These are phyloP conservation scores for Nepenthes alata DNA, from an alignment of 179 eudicot genomes.

Conservation along the genomic window DNA sequence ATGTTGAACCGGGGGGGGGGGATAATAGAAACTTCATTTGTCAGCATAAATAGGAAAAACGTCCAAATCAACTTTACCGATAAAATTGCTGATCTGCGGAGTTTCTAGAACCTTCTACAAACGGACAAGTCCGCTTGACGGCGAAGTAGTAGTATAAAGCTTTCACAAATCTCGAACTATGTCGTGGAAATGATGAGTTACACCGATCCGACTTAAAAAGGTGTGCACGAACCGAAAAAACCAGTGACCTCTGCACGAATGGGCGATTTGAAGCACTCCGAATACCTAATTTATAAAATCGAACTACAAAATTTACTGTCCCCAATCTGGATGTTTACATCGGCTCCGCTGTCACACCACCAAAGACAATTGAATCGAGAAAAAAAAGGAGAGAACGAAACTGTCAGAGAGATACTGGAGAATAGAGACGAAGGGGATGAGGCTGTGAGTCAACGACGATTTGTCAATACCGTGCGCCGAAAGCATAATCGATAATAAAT, in stretches of 20 bases:
- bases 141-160: no score
- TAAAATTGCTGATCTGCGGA: constrained; percentile 7
- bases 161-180: no score
- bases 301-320: background rate
- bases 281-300: background rate
- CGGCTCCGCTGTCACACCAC: background rate
- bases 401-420: background rate
- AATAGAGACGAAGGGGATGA: no score
- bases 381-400: background rate
- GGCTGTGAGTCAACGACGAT: no score
- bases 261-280: background rate
- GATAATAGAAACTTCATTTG: no score
- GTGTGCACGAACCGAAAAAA: constrained; percentile 7
- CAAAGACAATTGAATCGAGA: background rate
- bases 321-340: background rate
- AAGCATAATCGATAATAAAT: no score
- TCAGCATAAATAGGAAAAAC: no score
- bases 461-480: no score
- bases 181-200: no score
- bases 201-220: constrained; percentile 18
- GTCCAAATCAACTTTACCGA: background rate
- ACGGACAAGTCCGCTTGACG: no score
- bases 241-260: background rate
- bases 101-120: background rate
- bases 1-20: no score